Evolutionary conservation across 2,329 filamentous ascomycete genomes (phyloP), one percentile per base, ranked within the genome.

Genomic region (Neodidymelliopsis sp.): DNA sequence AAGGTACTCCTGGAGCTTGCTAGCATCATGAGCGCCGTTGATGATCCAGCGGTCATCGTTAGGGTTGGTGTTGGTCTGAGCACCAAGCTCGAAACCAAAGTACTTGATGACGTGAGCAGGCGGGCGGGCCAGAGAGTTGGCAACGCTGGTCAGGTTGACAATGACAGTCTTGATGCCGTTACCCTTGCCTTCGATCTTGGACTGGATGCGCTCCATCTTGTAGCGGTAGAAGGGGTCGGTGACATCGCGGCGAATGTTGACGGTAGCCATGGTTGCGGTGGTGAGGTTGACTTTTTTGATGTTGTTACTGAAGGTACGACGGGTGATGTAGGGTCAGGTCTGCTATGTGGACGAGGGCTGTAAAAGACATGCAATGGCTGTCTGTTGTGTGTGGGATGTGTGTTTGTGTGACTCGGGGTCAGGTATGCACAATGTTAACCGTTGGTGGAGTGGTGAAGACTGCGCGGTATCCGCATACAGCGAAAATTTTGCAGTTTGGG

Each of bases 1-100:
- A 37, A 99, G 89, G 67, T 97, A 92, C 74, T 97, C 94, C 81
- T 99, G 94, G 37, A 99, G 88, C 82, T 97, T 97, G 75, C 82
- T 79, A 56, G 93, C 87, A 63, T 99, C 94, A 74, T 99, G 94
- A 62, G 93, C 91, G 73, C 94, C 94, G 79, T 99, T 99, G 84
- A 99, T 97, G 79, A 99, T 99, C 93, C 94, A 99, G 74, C 94
- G 94, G 75, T 99, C 94, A 75, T 97, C 93, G 68, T 91, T 87
- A 61, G 94, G 93, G 74, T 97, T 94, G 66, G 91, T 92, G 80
- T 97, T 97, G 81, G 94, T 97, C 81, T 97, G 94, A 66, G 94
- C 94, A 74, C 94, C 94, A 50, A 99, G 87, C 79, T 99, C 94
- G 75, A 99, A 97, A 67, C 94, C 94, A 71, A 99, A 99, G 82